phyloP scores from a whole-genome alignment of 139 green algal genomes.

The Penium margaritaceum region DNA sequence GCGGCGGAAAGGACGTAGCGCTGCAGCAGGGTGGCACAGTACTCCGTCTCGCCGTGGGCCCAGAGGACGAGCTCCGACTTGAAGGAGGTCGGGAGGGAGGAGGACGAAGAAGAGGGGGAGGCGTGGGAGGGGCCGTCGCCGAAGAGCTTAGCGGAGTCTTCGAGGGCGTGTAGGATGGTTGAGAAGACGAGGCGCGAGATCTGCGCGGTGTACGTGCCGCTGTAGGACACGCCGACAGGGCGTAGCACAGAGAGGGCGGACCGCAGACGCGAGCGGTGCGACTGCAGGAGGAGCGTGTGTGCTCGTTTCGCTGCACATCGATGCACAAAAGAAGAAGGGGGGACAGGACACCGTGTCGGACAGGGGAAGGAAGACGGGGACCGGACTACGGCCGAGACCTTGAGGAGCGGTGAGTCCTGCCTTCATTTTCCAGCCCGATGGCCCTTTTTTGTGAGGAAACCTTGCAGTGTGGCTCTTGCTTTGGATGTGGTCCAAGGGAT shows the following conservation, averaged over 20 bases:
- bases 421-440: no score
- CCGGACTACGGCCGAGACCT: no score
- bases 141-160: conserved; percentile 24
- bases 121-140: neutral
- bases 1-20: conserved; percentile 30
- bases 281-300: conserved; percentile 27
- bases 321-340: no score
- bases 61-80: conserved; percentile 42
- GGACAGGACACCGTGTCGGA: no score
- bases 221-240: conserved; percentile 20
- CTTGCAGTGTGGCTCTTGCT: no score
- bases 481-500: no score
- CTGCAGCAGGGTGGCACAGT: conserved; percentile 28
- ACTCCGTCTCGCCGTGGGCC: conserved; percentile 38
- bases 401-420: no score
- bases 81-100: no score
- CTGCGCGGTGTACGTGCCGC: conserved; percentile 29
- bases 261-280: conserved; percentile 13
- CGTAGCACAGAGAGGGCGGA: neutral
- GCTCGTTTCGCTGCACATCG: conserved; percentile 17
- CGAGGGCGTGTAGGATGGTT: conserved; percentile 10
- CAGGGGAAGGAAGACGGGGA: no score
- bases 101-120: no score
- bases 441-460: no score
- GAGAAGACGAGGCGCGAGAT: conserved; percentile 37